Evolutionary conservation across 108 stramenopile genomes (phyloP).

Genomic region (Cyclotella kingstonii): DNA sequence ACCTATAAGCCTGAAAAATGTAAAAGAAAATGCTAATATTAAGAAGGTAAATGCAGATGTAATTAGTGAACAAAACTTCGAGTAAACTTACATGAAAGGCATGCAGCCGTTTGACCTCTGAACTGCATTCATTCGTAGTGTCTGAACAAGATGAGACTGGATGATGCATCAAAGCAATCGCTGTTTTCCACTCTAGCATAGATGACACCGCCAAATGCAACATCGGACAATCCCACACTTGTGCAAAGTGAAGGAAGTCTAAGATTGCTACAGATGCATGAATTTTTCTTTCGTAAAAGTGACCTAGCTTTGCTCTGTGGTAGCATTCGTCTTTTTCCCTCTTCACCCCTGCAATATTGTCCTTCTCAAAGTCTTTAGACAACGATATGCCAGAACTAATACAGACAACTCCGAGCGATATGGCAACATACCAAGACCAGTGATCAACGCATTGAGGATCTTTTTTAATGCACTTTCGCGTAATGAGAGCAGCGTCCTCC

Average conservation of each 20-base stretch:
- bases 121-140: constrained; percentile 5
- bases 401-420: constrained; percentile 33
- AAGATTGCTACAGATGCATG: constrained; percentile 17
- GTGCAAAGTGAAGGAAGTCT: constrained; percentile 26
- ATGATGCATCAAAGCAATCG: constrained; percentile 18
- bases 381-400: constrained; percentile 22
- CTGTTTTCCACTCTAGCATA: constrained; percentile 40
- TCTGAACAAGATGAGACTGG: not conserved
- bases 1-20: constrained; percentile 14
- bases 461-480: constrained; percentile 22
- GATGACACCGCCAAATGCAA: constrained; percentile 37
- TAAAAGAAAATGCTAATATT: not conserved
- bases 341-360: not conserved
- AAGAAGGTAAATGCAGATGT: not conserved
- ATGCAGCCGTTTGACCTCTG: constrained; percentile 20
- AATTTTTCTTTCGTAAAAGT: constrained; percentile 9
- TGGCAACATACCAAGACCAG: constrained; percentile 47
- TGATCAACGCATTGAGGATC: constrained; percentile 30
- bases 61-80: not conserved
- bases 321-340: not conserved
- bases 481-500: constrained; percentile 24
- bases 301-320: constrained; percentile 1
- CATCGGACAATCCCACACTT: constrained; percentile 23
- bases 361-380: not conserved
- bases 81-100: constrained; percentile 29